Base-by-base conservation (phyloP, 108 stramenopile genomes). In the Ochromonas danica region DNA sequence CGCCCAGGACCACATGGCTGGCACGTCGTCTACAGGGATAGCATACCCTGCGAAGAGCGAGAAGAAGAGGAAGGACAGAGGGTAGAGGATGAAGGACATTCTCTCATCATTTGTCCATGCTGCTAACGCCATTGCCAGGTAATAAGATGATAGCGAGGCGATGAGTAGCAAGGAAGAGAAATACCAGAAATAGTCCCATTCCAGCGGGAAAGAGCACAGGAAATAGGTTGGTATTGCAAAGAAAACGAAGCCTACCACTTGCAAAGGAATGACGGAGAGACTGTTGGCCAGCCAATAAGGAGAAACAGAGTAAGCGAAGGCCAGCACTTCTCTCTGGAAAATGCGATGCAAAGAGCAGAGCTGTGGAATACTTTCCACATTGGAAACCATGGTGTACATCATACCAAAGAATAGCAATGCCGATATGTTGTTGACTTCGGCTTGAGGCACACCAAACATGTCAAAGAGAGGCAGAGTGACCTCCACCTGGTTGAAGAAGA, bases 71-170 rank as follows among this genome's bases (percentile, higher is more conserved):
- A 83, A 78, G n/a, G 60, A 61, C 35, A 83, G 38, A 40, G 82
- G 82, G 22, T 78, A 83, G 31, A 83, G 38, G 1, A 67, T 70
- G 10, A 83, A 67, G 1, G 82, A 78, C n/a, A 83, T 60, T 42
- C 78, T 70, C 22, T 42, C 28, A 27, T 39, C 35, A 3, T 42
- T 35, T 30, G 78, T 63, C 14, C 30, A 3, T 30, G 82, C 82
- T 27, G 82, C 82, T n/a, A 83, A 41, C 25, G 42, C 43, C 43
- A 78, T 75, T 3, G 78, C 61, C 31, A 61, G 78, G 40, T 70
- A 79, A 71, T 71, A 83, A 1, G 77, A n/a, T 1, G 71, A 60
- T 36, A 83, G 22, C 6, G 77, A 78, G 17, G 40, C 42, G 3
- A 83, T 33, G 28, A 83, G 31, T 28, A 78, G 62, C 17, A 40